Evolutionary conservation across 2,329 filamentous ascomycete genomes (phyloP).

Genomic region (Epichloe gansuensis): DNA sequence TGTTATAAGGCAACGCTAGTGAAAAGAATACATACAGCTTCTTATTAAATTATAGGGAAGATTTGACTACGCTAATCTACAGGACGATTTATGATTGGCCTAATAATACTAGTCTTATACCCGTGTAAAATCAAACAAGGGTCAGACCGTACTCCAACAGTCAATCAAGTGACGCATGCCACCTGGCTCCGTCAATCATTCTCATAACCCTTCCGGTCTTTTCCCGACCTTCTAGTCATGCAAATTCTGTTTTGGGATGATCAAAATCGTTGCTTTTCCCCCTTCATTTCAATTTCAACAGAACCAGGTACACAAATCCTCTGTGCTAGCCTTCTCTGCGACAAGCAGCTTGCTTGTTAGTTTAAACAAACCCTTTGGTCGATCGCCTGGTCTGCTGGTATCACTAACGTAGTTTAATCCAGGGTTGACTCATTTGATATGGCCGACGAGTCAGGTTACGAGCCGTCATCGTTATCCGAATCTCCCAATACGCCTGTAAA

Average conservation of each 20-base stretch:
- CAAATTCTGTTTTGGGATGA: neutral
- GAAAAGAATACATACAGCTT: too few species aligned
- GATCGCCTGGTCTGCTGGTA: neutral
- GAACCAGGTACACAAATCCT: neutral
- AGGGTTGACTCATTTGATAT: constrained; percentile 1
- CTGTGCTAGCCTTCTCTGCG: neutral
- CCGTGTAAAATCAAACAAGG: too few species aligned
- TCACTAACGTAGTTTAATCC: neutral
- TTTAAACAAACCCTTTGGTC: neutral
- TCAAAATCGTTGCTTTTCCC: neutral
- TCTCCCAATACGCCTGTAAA: constrained; percentile 31
- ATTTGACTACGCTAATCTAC: too few species aligned
- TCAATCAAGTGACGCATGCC: too few species aligned
- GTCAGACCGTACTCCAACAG: too few species aligned
- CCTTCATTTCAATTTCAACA: neutral
- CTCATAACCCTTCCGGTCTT: too few species aligned
- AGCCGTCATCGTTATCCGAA: neutral
- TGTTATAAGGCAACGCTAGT: too few species aligned
- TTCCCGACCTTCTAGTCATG: too few species aligned
- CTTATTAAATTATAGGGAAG: too few species aligned
- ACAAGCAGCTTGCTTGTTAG: neutral
- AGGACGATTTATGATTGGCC: too few species aligned
- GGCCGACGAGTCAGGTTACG: neutral
- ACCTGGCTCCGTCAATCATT: too few species aligned
- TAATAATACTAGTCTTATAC: too few species aligned